Percentiles rank a stretch among this genome's conserved stretches.
Evolutionary conservation across 768 basidiomycete species (phyloP).

Genomic region (Termitomyces sp.): DNA sequence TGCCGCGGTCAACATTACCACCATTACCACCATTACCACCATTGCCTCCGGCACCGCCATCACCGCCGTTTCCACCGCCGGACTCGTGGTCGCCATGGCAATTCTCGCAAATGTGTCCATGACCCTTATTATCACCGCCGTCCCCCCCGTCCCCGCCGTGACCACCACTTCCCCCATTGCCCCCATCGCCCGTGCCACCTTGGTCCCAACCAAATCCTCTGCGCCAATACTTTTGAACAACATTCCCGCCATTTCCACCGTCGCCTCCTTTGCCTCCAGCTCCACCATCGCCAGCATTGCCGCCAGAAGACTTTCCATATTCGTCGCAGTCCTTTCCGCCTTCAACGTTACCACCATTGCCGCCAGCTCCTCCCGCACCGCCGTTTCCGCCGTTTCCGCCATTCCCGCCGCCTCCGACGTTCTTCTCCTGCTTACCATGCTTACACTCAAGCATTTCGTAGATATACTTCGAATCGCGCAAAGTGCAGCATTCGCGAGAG

Average conservation of each 20-base stretch:
- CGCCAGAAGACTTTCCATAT: not conserved
- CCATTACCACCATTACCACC: slow-evolving; percentile 4
- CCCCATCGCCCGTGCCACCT: not conserved
- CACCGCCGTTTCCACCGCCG: not conserved
- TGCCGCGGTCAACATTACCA: not conserved
- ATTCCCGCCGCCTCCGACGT: slow-evolving; percentile 7
- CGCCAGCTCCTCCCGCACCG: slow-evolving; percentile 4
- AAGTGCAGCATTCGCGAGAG: slow-evolving; percentile 11
- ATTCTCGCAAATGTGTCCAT: not conserved
- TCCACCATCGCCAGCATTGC: not conserved
- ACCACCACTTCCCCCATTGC: not conserved
- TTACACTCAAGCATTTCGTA: slow-evolving; percentile 13
- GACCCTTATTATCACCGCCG: not conserved
- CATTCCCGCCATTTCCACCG: slow-evolving; percentile 1
- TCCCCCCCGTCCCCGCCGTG: slow-evolving; percentile 7
- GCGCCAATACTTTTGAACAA: not conserved
- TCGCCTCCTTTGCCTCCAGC: slow-evolving; percentile 2
- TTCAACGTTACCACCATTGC: slow-evolving; percentile 6
- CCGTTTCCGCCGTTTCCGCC: slow-evolving; percentile 7
- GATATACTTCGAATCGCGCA: slow-evolving; percentile 8
- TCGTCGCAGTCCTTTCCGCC: slow-evolving; percentile 3
- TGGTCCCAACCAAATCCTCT: not conserved
- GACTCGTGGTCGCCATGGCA: not conserved
- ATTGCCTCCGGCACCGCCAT: not conserved
- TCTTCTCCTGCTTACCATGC: slow-evolving; percentile 9